A percentile compares a stretch with the other conserved stretches of the same genome.
phyloP scores from a whole-genome alignment of 164 flowering plant genomes.

The Santalum album region DNA sequence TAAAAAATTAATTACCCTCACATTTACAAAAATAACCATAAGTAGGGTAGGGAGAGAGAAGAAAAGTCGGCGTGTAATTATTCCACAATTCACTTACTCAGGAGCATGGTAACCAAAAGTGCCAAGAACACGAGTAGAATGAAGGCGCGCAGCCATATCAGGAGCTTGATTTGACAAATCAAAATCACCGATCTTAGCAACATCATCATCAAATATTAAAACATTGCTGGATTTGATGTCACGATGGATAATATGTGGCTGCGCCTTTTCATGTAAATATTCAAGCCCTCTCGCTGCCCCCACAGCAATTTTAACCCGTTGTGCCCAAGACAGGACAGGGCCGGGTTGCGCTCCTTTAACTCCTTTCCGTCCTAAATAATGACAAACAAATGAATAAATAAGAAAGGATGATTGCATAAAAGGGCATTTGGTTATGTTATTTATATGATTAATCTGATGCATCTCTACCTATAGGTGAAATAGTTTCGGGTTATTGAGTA shows the following conservation, averaged over 20 bases:
- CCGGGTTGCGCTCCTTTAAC: conserved; percentile 87
- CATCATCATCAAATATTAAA: conserved; percentile 65
- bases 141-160: conserved; percentile 79
- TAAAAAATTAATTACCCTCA: too few species aligned
- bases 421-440: too few species aligned
- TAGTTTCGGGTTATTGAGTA: too few species aligned
- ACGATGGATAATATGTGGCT: conserved; percentile 65
- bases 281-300: conserved; percentile 89
- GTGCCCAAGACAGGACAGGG: conserved; percentile 76
- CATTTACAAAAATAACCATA: conserved; percentile 33
- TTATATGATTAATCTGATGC: too few species aligned
- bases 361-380: conserved; percentile 53
- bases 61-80: too few species aligned
- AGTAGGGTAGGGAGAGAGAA: too few species aligned
- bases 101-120: conserved; percentile 96
- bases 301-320: conserved; percentile 82
- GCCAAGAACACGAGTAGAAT: conserved; percentile 91
- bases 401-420: too few species aligned
- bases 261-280: conserved; percentile 75
- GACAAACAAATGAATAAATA: too few species aligned
- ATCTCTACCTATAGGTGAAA: too few species aligned
- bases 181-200: conserved; percentile 81
- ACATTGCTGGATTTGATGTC: conserved; percentile 85
- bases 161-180: conserved; percentile 89
- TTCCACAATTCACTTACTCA: too few species aligned